These are phyloP conservation scores for Kuraishia capsulata DNA, from an alignment of 805 yeast genomes.

Conservation along the genomic window DNA sequence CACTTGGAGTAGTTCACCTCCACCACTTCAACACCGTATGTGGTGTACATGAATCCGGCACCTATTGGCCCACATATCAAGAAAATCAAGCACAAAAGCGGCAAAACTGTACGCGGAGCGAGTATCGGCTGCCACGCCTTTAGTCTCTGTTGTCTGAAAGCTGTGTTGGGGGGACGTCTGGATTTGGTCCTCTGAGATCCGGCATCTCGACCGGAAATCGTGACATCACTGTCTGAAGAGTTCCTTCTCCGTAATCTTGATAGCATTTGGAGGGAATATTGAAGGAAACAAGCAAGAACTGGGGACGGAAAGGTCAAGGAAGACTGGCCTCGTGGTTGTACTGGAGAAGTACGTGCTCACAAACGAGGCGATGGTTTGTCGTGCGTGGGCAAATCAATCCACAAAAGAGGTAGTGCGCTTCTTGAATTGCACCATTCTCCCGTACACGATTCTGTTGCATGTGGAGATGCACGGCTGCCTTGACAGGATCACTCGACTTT, in stretches of 20 bases:
- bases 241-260: constrained; percentile 9
- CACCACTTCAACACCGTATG: constrained; percentile 69
- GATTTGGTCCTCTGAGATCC: constrained; percentile 25
- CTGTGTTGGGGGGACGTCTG: constrained; percentile 60
- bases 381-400: too few species aligned
- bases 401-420: too few species aligned
- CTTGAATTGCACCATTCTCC: too few species aligned
- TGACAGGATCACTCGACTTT: too few species aligned
- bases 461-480: too few species aligned
- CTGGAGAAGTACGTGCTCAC: too few species aligned
- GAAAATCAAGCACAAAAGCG: constrained; percentile 66
- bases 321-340: too few species aligned
- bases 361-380: too few species aligned
- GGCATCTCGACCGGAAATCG: constrained; percentile 6
- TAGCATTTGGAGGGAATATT: too few species aligned
- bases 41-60: constrained; percentile 69
- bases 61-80: constrained; percentile 87
- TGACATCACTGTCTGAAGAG: constrained; percentile 19
- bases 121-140: constrained; percentile 76
- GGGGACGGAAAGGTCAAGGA: too few species aligned
- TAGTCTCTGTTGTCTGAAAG: constrained; percentile 64
- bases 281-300: too few species aligned
- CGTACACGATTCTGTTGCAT: too few species aligned
- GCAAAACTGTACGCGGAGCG: constrained; percentile 86
- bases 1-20: constrained; percentile 73